These are phyloP conservation scores for Lippia alba DNA, from an alignment of 305 asterid genomes.

Conservation along the genomic window DNA sequence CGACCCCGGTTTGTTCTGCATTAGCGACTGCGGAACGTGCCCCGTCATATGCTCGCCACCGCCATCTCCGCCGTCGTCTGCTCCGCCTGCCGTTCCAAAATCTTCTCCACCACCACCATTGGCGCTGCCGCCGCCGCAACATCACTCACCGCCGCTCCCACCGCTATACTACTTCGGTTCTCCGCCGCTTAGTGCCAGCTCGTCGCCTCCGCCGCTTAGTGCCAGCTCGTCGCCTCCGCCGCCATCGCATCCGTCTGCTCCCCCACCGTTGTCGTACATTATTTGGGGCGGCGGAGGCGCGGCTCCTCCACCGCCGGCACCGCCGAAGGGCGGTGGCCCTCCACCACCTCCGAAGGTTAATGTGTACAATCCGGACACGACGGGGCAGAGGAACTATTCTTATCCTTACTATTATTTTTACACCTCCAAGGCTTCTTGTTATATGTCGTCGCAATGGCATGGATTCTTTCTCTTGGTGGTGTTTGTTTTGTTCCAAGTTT, in stretches of 20 bases:
- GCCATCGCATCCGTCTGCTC: slow-evolving; percentile 35
- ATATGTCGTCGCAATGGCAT: slow-evolving; percentile 21
- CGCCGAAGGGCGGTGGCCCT: slow-evolving; percentile 18
- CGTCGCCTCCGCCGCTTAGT: slow-evolving; percentile 45
- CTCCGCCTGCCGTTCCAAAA: slow-evolving; percentile 41
- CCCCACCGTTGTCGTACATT: slow-evolving; percentile 24
- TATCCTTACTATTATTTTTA: slow-evolving; percentile 75
- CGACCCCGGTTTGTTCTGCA: slow-evolving; percentile 51
- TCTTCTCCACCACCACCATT: slow-evolving; percentile 29
- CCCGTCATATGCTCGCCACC: slow-evolving; percentile 76
- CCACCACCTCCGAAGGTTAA: slow-evolving; percentile 49
- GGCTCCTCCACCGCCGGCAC: slow-evolving; percentile 5
- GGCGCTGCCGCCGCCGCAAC: slow-evolving; percentile 38
- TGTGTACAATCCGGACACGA: slow-evolving; percentile 45
- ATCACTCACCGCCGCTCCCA: slow-evolving; percentile 53
- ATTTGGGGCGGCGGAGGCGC: slow-evolving; percentile 4
- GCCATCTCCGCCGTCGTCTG: slow-evolving; percentile 48
- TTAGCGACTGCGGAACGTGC: slow-evolving; percentile 73
- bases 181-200: slow-evolving; percentile 21
- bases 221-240: slow-evolving; percentile 45
- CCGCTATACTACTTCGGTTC: slow-evolving; percentile 40
- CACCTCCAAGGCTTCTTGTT: slow-evolving; percentile 48
- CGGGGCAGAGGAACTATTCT: slow-evolving; percentile 55
- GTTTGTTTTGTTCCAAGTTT: slow-evolving; percentile 32
- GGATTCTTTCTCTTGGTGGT: slow-evolving; percentile 40